Conservation (phyloP, 2,329 filamentous ascomycete genomes). For the Annulohypoxylon truncatum region DNA sequence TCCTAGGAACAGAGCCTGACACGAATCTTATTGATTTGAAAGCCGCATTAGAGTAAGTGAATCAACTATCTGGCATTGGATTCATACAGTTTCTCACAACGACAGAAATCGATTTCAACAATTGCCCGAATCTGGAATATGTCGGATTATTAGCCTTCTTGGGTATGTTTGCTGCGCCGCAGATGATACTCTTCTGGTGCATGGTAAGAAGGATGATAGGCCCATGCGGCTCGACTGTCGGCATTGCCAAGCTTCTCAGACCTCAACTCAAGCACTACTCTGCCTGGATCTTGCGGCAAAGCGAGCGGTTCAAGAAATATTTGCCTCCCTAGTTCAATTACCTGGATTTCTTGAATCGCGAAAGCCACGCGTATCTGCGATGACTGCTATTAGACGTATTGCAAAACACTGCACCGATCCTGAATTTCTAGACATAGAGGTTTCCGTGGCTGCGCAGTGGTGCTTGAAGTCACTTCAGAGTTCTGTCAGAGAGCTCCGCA, state of each 20-base stretch:
- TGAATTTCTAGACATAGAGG: constrained; percentile 73
- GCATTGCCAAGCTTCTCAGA: constrained; percentile 36
- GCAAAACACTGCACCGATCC: constrained; percentile 72
- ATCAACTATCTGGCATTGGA: not conserved
- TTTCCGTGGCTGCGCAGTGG: constrained; percentile 79
- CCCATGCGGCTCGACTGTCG: constrained; percentile 39
- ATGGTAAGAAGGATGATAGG: constrained; percentile 12
- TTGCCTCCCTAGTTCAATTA: constrained; percentile 60
- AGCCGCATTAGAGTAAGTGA: constrained; percentile 61
- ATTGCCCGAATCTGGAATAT: constrained; percentile 62
- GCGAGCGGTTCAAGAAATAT: constrained; percentile 57
- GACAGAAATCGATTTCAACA: constrained; percentile 57
- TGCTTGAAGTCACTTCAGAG: constrained; percentile 85
- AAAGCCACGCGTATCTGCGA: constrained; percentile 74
- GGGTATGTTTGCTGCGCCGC: constrained; percentile 68
- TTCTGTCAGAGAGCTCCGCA: constrained; percentile 84
- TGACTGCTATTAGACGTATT: constrained; percentile 76
- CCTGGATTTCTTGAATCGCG: constrained; percentile 64
- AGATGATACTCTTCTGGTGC: constrained; percentile 57
- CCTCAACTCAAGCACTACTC: constrained; percentile 11
- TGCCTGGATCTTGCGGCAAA: constrained; percentile 47
- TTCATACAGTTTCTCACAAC: constrained; percentile 46
- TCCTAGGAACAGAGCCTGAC: constrained; percentile 47
- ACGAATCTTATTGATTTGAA: constrained; percentile 49
- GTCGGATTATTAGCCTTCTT: constrained; percentile 64